Evolutionary conservation across 2,329 filamentous ascomycete species (phyloP), one percentile per base, ranked within the genome.

Genomic region (Didymella exigua): DNA sequence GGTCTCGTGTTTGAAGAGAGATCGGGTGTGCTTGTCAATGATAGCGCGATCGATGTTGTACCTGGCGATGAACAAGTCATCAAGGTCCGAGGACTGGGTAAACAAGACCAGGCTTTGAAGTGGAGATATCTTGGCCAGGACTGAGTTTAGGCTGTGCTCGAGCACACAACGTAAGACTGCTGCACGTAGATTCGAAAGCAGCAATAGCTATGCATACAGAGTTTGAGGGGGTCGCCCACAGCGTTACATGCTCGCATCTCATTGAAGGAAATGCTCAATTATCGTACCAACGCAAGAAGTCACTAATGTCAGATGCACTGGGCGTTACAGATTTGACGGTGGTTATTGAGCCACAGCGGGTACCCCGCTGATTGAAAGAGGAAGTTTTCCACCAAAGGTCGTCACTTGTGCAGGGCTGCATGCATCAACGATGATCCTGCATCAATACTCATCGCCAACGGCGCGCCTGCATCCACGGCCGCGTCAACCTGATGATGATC

Each of bases 1-100:
- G 83, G 83, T 11, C 70, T 86, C n/a, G 83, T 85, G 4, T 84
- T 85, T 59, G 83, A 85, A 67, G 84, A 85, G 63, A 70, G 81
- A 47, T 78, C 82, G 48, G 82, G 81, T 10, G 78, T 85, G 36
- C 74, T 78, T 11, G 70, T 84, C 18, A 77, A 80, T 46, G 83
- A 86, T 66, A 85, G 81, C 63, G 83, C 81, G 8, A 76, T 86
- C 48, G 84, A 86, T 63, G 68, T 85, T 54, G 79, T 84, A 5
- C 84, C 84, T n/a, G 82, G 82, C 6, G 83, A 85, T 64, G 80
- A 81, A 56, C 82, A 85, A 63, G 59, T 75, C 40, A 73, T 81
- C 60, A 73, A 62, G 51, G 77, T 80, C 54, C 75, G 63, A 63
- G 78, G 77, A 4, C 58, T 80, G 56, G 70, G 67, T 26, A 58